A percentile compares a stretch with the other conserved stretches of the same genome.
Evolutionary conservation across 768 basidiomycete species (phyloP).

Genomic region (Chlorophyllum brunneum): DNA sequence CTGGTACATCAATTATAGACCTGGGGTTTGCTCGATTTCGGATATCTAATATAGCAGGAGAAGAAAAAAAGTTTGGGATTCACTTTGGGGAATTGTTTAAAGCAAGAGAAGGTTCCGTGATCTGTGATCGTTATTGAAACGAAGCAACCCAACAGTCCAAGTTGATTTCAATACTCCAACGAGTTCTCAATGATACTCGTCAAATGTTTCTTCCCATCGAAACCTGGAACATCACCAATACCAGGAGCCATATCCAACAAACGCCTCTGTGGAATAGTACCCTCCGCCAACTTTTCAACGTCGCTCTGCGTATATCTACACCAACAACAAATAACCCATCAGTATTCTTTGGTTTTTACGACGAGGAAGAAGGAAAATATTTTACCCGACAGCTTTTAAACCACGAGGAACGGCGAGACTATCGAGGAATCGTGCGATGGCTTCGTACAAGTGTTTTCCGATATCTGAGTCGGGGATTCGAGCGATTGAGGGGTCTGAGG

Average conservation of each 20-base stretch:
- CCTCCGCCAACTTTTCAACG: conserved; percentile 75
- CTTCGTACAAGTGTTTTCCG: conserved; percentile 76
- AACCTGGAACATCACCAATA: conserved; percentile 76
- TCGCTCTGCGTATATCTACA: conserved; percentile 63
- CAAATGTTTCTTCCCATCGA: conserved; percentile 81
- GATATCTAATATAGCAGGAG: no score
- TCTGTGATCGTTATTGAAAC: background rate
- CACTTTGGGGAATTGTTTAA: no score
- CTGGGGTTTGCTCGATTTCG: no score
- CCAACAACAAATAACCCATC: background rate
- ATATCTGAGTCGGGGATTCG: conserved; percentile 77
- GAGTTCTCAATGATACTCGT: conserved; percentile 77
- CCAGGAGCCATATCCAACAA: conserved; percentile 92
- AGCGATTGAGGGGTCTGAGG: conserved; percentile 65
- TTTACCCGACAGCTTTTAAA: conserved; percentile 70
- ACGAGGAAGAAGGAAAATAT: background rate
- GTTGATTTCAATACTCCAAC: conserved; percentile 58
- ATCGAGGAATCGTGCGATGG: conserved; percentile 89
- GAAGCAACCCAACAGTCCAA: background rate
- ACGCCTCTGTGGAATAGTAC: conserved; percentile 87
- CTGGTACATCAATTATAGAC: no score
- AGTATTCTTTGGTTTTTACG: background rate
- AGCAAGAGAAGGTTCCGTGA: background rate
- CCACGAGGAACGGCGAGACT: conserved; percentile 82
- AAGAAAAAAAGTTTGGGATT: no score